Conservation (phyloP, 2,329 filamentous ascomycete genomes). For the Penicillium sp. region DNA sequence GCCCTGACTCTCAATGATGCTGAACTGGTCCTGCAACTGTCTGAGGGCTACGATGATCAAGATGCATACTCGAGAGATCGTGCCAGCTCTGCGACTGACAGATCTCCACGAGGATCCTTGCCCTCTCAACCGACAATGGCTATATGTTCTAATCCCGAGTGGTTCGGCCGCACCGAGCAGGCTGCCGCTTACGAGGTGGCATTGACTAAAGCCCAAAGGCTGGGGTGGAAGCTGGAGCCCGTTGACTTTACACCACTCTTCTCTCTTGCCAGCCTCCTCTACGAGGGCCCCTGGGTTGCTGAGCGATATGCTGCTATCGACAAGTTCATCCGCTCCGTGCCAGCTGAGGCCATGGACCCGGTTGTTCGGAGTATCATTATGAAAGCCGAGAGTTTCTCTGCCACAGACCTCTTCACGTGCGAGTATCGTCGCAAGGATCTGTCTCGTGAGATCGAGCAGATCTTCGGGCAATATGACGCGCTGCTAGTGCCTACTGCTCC, state of each 20-base stretch:
- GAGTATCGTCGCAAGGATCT: neutral
- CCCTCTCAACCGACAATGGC: neutral
- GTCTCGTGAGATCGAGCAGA: neutral
- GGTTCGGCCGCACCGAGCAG: neutral
- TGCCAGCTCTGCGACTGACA: neutral
- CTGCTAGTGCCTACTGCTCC: neutral
- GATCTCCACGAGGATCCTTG: neutral
- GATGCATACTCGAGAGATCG: constrained; percentile 48
- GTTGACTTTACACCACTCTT: constrained; percentile 1
- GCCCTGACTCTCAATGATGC: constrained; percentile 52
- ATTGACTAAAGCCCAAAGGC: neutral
- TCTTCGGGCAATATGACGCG: neutral
- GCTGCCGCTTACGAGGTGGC: neutral
- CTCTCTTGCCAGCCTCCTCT: neutral
- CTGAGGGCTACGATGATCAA: constrained; percentile 50
- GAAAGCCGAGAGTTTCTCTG: neutral
- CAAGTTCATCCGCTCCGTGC: neutral
- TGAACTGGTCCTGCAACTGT: constrained; percentile 50
- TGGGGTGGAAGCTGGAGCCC: neutral
- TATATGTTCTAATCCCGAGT: neutral
- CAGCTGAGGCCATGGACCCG: neutral
- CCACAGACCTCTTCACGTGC: neutral
- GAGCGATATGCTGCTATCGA: constrained; percentile 2
- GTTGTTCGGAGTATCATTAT: neutral
- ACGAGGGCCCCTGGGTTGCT: neutral